Percentiles rank a stretch among this genome's conserved stretches.
Evolutionary conservation across 257 asterid genomes (phyloP).

Genomic region (Solanum neorickii): DNA sequence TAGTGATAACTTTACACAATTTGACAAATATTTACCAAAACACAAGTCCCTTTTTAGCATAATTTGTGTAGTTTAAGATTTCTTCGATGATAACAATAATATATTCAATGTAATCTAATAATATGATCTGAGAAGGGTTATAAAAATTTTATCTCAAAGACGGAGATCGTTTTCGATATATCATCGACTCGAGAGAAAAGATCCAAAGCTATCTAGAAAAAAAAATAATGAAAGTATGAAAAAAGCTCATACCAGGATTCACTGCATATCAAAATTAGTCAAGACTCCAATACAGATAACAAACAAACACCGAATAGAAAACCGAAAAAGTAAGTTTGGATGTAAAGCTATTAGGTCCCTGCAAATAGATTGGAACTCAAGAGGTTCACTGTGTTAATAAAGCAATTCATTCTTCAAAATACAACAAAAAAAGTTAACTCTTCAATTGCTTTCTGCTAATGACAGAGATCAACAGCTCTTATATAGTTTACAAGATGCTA

Average conservation of each 20-base stretch:
- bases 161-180: neutral
- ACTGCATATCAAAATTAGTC: neutral
- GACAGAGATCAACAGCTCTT: neutral
- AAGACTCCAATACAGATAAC: neutral
- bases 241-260: neutral
- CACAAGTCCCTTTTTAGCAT: neutral
- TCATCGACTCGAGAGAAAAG: neutral
- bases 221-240: neutral
- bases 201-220: no score
- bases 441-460: neutral
- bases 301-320: neutral
- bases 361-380: neutral
- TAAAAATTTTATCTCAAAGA: neutral
- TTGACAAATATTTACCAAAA: neutral
- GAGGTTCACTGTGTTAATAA: neutral
- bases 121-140: neutral
- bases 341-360: neutral
- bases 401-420: neutral
- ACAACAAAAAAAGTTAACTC: neutral
- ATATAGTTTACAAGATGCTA: neutral
- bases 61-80: neutral
- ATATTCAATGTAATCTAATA: neutral
- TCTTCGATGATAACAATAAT: neutral
- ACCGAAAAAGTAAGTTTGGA: neutral
- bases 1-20: slow-evolving; percentile 13